A percentile compares a stretch with the other conserved stretches of the same genome.
Conservation (phyloP, 73 alveolate species). For the Paramecium sonneborni region DNA sequence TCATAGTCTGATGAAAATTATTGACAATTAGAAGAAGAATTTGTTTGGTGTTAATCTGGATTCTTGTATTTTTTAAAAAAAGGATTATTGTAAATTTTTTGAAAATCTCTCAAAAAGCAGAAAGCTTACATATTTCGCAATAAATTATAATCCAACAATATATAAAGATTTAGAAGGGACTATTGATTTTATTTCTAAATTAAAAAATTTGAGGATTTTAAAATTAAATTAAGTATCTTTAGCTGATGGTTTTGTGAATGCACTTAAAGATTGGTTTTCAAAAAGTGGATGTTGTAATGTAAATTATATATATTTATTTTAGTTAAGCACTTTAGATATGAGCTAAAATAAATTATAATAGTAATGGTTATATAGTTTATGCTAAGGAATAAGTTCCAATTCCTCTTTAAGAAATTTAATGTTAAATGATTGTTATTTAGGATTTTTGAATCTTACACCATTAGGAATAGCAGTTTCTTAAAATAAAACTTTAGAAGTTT, state of each 20-base stretch:
- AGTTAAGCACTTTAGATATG: constrained; percentile 42
- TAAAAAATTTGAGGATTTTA: constrained; percentile 9
- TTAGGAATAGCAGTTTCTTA: not conserved
- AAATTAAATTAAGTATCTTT: constrained; percentile 38
- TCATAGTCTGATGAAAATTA: not conserved
- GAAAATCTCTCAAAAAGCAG: not conserved
- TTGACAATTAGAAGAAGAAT: not conserved
- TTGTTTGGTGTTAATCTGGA: constrained; percentile 27
- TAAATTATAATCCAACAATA: constrained; percentile 7
- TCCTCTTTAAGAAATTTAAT: not conserved
- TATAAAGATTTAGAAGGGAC: not conserved
- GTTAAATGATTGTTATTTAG: constrained; percentile 38
- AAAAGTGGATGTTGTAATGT: not conserved
- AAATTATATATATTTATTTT: not conserved
- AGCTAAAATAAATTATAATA: constrained; percentile 9
- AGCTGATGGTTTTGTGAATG: not conserved
- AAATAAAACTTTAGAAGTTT: not conserved
- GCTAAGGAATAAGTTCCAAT: not conserved
- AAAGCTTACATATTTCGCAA: not conserved
- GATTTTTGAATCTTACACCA: not conserved
- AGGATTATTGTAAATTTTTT: not conserved
- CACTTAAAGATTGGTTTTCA: not conserved
- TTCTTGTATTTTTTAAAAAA: not conserved
- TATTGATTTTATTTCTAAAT: not conserved
- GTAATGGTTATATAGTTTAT: not conserved